Evolutionary conservation across 2,329 filamentous ascomycete genomes (phyloP).

Genomic region (Colletotrichum chlorophyti): DNA sequence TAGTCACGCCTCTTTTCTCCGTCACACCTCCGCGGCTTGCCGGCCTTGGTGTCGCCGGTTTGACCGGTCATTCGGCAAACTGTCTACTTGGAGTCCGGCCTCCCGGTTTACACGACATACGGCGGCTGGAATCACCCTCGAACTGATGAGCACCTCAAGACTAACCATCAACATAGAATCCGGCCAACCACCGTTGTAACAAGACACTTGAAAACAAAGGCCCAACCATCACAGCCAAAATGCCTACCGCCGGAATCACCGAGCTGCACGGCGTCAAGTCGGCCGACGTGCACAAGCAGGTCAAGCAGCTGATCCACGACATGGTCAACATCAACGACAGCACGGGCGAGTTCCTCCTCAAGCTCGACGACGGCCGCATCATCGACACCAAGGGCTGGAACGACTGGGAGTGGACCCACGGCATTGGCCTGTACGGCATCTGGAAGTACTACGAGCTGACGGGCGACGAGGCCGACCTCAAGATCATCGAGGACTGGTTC

Average conservation of each 20-base stretch:
- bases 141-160: too few relatives aligned
- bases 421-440: slow-evolving; percentile 80
- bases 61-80: too few relatives aligned
- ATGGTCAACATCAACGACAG: slow-evolving; percentile 80
- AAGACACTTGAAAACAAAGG: neutral
- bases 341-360: slow-evolving; percentile 76
- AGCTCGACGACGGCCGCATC: slow-evolving; percentile 73
- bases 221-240: slow-evolving; percentile 33
- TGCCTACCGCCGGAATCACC: slow-evolving; percentile 41
- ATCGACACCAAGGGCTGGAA: slow-evolving; percentile 88
- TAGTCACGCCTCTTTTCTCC: neutral
- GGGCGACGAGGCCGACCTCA: slow-evolving; percentile 63
- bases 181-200: neutral
- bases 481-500: slow-evolving; percentile 79
- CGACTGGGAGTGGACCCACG: slow-evolving; percentile 85
- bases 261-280: slow-evolving; percentile 53
- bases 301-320: slow-evolving; percentile 73
- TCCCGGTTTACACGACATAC: too few relatives aligned
- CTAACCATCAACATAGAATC: too few relatives aligned
- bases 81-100: neutral
- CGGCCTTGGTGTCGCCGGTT: too few relatives aligned
- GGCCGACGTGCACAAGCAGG: slow-evolving; percentile 57
- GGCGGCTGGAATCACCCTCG: too few relatives aligned
- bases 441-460: slow-evolving; percentile 83
- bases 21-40: too few relatives aligned